Conservation (phyloP, 2,329 filamentous ascomycete genomes). For the Pseudogymnoascus sp. region DNA sequence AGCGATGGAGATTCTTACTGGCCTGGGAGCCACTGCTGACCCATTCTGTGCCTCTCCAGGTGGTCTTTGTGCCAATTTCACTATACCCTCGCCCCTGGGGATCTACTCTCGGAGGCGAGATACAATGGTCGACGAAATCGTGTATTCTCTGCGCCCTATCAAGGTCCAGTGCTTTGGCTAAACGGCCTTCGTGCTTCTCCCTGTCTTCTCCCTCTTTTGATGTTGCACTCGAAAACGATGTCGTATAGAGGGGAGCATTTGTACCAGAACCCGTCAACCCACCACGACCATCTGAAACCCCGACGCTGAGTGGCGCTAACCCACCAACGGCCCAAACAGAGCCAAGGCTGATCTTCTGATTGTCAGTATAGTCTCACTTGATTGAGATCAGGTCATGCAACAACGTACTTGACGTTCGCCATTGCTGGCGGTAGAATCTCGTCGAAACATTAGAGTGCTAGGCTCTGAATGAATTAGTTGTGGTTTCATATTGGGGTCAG, state of each 20-base stretch:
- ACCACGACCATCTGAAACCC: slow-evolving; percentile 56
- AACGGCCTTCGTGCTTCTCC: slow-evolving; percentile 62
- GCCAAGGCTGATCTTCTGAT: slow-evolving; percentile 53
- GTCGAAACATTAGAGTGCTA: slow-evolving; percentile 26
- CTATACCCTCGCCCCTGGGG: slow-evolving; percentile 23
- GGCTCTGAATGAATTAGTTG: slow-evolving; percentile 21
- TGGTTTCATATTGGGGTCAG: background rate
- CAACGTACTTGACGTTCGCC: slow-evolving; percentile 27
- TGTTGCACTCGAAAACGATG: slow-evolving; percentile 39
- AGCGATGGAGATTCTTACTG: slow-evolving; percentile 15
- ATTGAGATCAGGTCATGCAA: background rate
- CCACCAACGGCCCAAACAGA: slow-evolving; percentile 74
- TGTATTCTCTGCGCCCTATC: slow-evolving; percentile 63
- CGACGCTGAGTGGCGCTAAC: slow-evolving; percentile 47
- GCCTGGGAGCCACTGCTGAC: slow-evolving; percentile 19
- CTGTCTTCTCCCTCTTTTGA: slow-evolving; percentile 50
- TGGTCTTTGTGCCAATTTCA: slow-evolving; percentile 25
- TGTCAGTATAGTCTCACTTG: background rate
- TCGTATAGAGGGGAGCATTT: slow-evolving; percentile 59
- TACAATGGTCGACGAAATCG: slow-evolving; percentile 33
- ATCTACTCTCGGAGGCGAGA: slow-evolving; percentile 24
- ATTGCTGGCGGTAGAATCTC: slow-evolving; percentile 20
- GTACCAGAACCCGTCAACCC: slow-evolving; percentile 61
- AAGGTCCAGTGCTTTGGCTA: slow-evolving; percentile 77
- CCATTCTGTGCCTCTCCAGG: slow-evolving; percentile 29